A percentile compares a stretch with the other conserved stretches of the same genome.
phyloP scores from a whole-genome alignment of 768 basidiomycete species.

The Tylopilus felleus region DNA sequence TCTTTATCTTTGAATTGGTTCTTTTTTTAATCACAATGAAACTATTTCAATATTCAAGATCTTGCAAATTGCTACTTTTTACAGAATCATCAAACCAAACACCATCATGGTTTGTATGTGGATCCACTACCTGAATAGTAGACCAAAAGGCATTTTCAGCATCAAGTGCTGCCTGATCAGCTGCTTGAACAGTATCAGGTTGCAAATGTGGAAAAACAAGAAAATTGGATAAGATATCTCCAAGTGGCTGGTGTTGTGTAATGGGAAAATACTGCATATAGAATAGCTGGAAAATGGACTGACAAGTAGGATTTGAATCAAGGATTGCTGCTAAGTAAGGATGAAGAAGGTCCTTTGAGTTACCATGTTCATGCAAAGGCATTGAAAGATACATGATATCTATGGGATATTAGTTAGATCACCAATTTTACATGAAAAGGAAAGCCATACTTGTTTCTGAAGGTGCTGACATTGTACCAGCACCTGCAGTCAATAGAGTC shows the following conservation, averaged over 20 bases:
- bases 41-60: background rate
- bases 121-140: background rate
- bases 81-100: constrained; percentile 10
- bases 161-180: constrained; percentile 52
- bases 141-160: constrained; percentile 61
- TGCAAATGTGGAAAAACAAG: constrained; percentile 25
- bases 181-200: constrained; percentile 45
- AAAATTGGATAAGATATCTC: constrained; percentile 4
- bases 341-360: constrained; percentile 41
- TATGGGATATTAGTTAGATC: constrained; percentile 25
- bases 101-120: background rate
- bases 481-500: constrained; percentile 65
- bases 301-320: constrained; percentile 14
- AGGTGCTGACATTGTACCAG: constrained; percentile 72
- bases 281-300: constrained; percentile 47
- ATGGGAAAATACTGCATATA: constrained; percentile 45
- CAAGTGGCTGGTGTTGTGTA: background rate
- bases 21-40: too few species aligned
- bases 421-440: background rate
- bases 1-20: too few species aligned
- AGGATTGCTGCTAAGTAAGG: constrained; percentile 56
- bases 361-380: constrained; percentile 35
- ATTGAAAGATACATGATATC: constrained; percentile 61
- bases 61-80: background rate
- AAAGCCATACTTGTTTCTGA: constrained; percentile 52